These are phyloP conservation scores for Passiflora organensis DNA, from an alignment of 345 rosid genomes.

Conservation along the genomic window DNA sequence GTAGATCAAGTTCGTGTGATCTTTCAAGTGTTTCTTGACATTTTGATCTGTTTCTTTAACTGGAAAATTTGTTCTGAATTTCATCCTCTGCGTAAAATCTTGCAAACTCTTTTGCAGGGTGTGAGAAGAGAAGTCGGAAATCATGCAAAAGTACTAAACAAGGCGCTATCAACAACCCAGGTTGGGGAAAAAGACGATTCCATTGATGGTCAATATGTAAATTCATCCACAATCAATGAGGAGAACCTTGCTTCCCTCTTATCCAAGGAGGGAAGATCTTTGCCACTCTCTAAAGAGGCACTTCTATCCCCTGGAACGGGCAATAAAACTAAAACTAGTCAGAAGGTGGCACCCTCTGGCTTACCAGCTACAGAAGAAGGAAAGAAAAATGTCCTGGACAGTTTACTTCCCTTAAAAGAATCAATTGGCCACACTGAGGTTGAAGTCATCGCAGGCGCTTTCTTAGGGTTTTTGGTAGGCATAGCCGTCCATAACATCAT, in stretches of 20 bases:
- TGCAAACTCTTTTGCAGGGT: constrained; percentile 41
- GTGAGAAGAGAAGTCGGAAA: constrained; percentile 94
- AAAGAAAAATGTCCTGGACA: constrained; percentile 3
- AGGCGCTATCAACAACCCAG: constrained; percentile 17
- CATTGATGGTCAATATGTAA: no score
- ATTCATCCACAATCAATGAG: constrained; percentile 11
- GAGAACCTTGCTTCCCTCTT: constrained; percentile 6
- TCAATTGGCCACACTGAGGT: constrained; percentile 79
- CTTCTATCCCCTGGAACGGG: constrained; percentile 17
- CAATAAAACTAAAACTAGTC: constrained; percentile 1
- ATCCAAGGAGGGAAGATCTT: constrained; percentile 19
- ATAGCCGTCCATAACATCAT: constrained; percentile 34
- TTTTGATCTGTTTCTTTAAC: not conserved
- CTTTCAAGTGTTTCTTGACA: not conserved
- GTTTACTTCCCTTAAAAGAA: constrained; percentile 49
- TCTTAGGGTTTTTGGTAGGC: constrained; percentile 63
- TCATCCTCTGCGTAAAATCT: not conserved
- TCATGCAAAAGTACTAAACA: constrained; percentile 67
- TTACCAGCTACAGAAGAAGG: constrained; percentile 16
- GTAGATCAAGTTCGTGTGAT: not conserved
- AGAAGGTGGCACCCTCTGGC: constrained; percentile 7
- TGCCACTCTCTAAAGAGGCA: constrained; percentile 11
- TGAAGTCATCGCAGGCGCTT: constrained; percentile 78
- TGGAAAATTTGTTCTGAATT: not conserved
- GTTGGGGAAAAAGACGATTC: constrained; percentile 15